Evolutionary conservation across 345 rosid species (phyloP), one percentile per base, ranked within the genome.

Genomic region (Hirschfeldia incana): DNA sequence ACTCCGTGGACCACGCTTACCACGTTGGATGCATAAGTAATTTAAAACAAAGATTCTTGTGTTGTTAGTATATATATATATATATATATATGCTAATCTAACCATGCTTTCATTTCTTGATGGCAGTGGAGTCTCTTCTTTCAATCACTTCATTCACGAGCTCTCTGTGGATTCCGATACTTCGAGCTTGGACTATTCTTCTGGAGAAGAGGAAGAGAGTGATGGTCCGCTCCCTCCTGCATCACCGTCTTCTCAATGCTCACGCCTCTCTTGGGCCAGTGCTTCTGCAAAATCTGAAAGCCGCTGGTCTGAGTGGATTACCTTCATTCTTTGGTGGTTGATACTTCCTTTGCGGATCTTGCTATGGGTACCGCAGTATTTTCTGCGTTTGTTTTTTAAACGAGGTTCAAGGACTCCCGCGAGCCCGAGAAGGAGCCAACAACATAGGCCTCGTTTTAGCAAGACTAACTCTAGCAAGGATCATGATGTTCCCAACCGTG

Each of bases 11-110:
- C 99, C 99, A 36, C 88, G 93, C 15, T 84, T 95, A 34, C 99
- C 99, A 0, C 86, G 96, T 0, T 95, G 98, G 98, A 95, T 95
- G 98, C 97, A 90, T 64, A 87, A 90, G 98, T 94, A 86, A 80
- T 29, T 5, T 26, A 26, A 29, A 29, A 29, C 32, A 6, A 33
- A 4, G 36, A 33, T 33, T 4, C 61, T 10, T 8, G 65, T 16
- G 39, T n/a, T 58, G 7, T 34, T 34, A 21, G 21, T 34, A 6
- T 34, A 34, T 37, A 37, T 42, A 2, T 2, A 1, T 34, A 6
- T 34, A 34, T 37, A 37, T 42, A 2, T 2, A 1, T 37, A 4
- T 60, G 55, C 63, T 75, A 28, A 49, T 76, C 1, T 69, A 8
- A 69, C 30, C 55, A 15, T 53, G 27, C 33, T 26, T 81, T 1